Base-by-base conservation (phyloP, 2,329 filamentous ascomycete genomes). In the Xylariales sp. region DNA sequence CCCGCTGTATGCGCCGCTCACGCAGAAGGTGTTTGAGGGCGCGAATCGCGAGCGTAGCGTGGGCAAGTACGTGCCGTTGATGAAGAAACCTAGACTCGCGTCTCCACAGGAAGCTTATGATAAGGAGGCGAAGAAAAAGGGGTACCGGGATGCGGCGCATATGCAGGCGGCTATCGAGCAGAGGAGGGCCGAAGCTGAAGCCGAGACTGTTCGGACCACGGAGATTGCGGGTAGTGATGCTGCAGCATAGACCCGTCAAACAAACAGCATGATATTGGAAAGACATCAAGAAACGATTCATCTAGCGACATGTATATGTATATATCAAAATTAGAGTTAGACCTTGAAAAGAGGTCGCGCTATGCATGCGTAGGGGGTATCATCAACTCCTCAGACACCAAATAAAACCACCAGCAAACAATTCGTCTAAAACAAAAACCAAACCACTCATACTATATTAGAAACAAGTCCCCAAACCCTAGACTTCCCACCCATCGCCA, bases 51-150 rank as follows among this genome's bases (percentile, higher is more conserved):
- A 84, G 1, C 81, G 83, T 43, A 73, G 84, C 39, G 80, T 81
- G 18, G 88, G 88, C 1, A 79, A 73, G n/a, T 91, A 90, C 70
- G 79, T 85, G 43, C 84, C 85, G 0, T 77, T 91, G 34, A 80
- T 88, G 77, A 80, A 85, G 73, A 86, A 84, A 77, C 78, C 79
- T 65, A 75, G 81, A 68, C 77, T 87, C 67, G 81, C 84, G 60
- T 78, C 82, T 53, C 83, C 86, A 8, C 82, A 86, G 69, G 86
- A 87, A 76, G 81, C 85, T 60, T 89, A 90, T 71, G 86, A 90
- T 70, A 83, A 81, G 72, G 91, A 87, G 77, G 89, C 90, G n/a
- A 81, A 84, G 74, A 83, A 83, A 65, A 89, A 87, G 76, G 89
- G 90, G 0, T 89, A 86, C 71, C 81, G 80, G 45, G 81, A 79